phyloP scores from a whole-genome alignment of 371 early-diverging fungal species.

The Syncephalastrum sp. region DNA sequence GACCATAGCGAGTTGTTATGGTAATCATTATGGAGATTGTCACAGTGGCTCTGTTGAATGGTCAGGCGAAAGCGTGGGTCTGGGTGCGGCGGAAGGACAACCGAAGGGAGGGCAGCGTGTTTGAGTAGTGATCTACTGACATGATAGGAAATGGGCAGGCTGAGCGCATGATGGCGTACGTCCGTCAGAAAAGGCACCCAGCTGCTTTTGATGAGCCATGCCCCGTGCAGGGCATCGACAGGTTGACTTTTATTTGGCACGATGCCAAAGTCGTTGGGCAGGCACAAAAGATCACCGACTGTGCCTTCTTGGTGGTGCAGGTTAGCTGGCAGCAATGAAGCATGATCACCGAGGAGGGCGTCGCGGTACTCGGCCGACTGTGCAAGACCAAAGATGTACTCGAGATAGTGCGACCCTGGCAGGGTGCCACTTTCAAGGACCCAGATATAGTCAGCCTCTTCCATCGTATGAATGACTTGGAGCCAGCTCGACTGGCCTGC shows the following conservation, averaged over 20 bases:
- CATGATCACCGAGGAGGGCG: slow-evolving; percentile 44
- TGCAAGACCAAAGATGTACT: slow-evolving; percentile 32
- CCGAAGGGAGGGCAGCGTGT: slow-evolving; percentile 26
- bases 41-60: too few species aligned
- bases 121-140: slow-evolving; percentile 34
- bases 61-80: slow-evolving; percentile 10
- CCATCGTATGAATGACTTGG: slow-evolving; percentile 15
- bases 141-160: slow-evolving; percentile 28
- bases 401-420: slow-evolving; percentile 29
- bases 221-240: slow-evolving; percentile 38
- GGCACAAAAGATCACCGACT: slow-evolving; percentile 19
- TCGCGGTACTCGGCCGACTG: slow-evolving; percentile 40
- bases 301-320: slow-evolving; percentile 14
- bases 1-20: too few species aligned
- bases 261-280: slow-evolving; percentile 19
- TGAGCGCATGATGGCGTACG: slow-evolving; percentile 1
- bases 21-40: too few species aligned
- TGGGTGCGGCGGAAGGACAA: slow-evolving; percentile 24
- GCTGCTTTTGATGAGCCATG: slow-evolving; percentile 32
- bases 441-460: slow-evolving; percentile 33
- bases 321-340: slow-evolving; percentile 31
- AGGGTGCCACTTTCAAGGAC: slow-evolving; percentile 34
- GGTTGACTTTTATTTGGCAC: slow-evolving; percentile 31
- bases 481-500: slow-evolving; percentile 14
- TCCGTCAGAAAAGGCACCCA: slow-evolving; percentile 35